phyloP scores from a whole-genome alignment of 768 basidiomycete genomes.

The Mycena pura region DNA sequence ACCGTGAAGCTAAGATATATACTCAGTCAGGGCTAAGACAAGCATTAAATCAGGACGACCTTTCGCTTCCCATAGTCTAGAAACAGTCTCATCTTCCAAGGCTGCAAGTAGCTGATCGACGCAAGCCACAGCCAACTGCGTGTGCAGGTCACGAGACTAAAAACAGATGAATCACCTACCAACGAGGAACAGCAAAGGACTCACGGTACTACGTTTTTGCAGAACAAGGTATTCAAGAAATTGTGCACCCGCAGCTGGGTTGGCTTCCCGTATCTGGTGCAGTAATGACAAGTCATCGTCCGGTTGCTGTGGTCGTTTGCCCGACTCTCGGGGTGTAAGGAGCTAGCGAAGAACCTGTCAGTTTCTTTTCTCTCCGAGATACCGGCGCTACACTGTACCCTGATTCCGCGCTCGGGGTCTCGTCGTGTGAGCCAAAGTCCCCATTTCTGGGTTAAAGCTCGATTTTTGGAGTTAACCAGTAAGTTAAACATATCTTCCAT shows the following conservation, averaged over 20 bases:
- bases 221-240: constrained; percentile 87
- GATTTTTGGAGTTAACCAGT: constrained; percentile 64
- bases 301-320: constrained; percentile 62
- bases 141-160: constrained; percentile 70
- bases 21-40: not conserved
- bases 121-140: constrained; percentile 63
- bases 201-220: constrained; percentile 65
- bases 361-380: not conserved
- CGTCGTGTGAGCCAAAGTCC: constrained; percentile 79
- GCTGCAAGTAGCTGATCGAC: constrained; percentile 60
- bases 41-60: constrained; percentile 41
- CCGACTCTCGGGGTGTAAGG: constrained; percentile 59
- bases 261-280: constrained; percentile 61
- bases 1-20: constrained; percentile 54
- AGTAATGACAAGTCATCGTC: constrained; percentile 68
- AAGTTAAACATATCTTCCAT: constrained; percentile 63
- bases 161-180: not conserved
- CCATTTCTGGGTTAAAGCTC: constrained; percentile 72
- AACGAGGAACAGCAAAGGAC: constrained; percentile 23
- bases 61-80: constrained; percentile 77
- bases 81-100: constrained; percentile 56
- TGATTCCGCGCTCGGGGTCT: constrained; percentile 73
- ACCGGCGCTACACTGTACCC: constrained; percentile 48
- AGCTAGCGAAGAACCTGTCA: constrained; percentile 50
- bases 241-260: constrained; percentile 65